These are phyloP conservation scores for Tylopilus balloui DNA, from an alignment of 768 basidiomycete species.

Conservation along the genomic window DNA sequence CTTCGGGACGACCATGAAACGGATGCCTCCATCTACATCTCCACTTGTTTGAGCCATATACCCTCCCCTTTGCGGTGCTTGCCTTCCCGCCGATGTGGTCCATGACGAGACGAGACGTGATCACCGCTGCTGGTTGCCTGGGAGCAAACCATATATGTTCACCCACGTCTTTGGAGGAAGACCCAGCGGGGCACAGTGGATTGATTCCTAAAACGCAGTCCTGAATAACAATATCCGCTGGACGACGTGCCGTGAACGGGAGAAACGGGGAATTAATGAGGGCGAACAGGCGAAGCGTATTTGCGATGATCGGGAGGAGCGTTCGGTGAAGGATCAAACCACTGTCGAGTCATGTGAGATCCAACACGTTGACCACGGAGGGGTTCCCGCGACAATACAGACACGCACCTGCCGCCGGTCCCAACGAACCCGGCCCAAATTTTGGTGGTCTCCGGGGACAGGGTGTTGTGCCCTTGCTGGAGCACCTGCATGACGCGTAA, in stretches of 20 bases:
- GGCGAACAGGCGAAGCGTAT: constrained; percentile 32
- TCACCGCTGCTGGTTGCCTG: constrained; percentile 30
- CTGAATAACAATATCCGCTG: constrained; percentile 39
- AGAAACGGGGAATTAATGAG: constrained; percentile 26
- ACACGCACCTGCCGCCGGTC: constrained; percentile 38
- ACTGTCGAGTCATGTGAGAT: constrained; percentile 19
- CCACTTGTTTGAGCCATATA: constrained; percentile 34
- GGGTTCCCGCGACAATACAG: background rate
- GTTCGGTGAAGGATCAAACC: constrained; percentile 40
- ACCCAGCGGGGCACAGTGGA: constrained; percentile 33
- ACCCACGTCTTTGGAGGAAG: background rate
- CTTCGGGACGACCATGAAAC: constrained; percentile 37
- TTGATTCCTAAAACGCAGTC: constrained; percentile 40
- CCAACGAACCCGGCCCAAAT: constrained; percentile 38
- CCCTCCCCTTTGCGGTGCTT: constrained; percentile 33
- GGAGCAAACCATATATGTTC: constrained; percentile 7
- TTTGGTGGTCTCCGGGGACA: constrained; percentile 12
- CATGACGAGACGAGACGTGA: constrained; percentile 40
- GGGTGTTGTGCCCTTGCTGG: constrained; percentile 15
- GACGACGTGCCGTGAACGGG: constrained; percentile 26
- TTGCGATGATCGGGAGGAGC: constrained; percentile 32
- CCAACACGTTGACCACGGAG: background rate
- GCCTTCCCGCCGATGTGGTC: constrained; percentile 39
- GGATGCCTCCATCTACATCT: constrained; percentile 44
- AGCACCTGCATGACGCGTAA: constrained; percentile 32